Evolutionary conservation across 306 rosid species (phyloP).

Genomic region (Albizia julibrissin): DNA sequence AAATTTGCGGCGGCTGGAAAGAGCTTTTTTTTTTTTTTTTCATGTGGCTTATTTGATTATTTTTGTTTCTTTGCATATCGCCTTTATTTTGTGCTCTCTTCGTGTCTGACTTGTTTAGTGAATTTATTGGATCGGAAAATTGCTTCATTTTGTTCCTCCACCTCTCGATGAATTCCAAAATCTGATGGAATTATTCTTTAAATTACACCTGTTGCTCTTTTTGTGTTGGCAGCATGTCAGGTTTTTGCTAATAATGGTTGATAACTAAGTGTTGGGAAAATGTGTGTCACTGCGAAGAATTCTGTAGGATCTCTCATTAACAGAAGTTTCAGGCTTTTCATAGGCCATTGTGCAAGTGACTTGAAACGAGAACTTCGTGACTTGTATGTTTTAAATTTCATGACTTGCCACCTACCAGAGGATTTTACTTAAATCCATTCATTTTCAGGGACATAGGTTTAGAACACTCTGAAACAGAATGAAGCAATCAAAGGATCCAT

Average conservation of each 20-base stretch:
- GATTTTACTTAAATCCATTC: neutral
- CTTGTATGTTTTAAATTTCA: neutral
- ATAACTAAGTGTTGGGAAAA: neutral
- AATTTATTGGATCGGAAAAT: neutral
- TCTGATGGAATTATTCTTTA: neutral
- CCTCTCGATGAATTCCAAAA: neutral
- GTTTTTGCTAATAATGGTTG: neutral
- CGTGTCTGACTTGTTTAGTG: neutral
- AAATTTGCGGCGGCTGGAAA: neutral
- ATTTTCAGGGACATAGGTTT: neutral
- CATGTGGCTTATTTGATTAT: neutral
- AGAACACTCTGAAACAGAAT: constrained; percentile 12
- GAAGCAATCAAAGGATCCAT: constrained; percentile 95
- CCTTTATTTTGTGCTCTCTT: neutral
- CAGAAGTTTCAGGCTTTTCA: neutral
- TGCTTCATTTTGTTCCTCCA: neutral
- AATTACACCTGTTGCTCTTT: neutral
- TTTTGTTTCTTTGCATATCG: neutral
- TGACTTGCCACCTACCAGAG: neutral
- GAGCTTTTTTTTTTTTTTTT: neutral
- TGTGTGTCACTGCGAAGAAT: neutral
- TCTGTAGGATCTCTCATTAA: neutral
- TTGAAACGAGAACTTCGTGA: neutral
- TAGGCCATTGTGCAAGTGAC: neutral
- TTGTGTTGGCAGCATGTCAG: neutral